Evolutionary conservation across 306 rosid species (phyloP), one percentile per base, ranked within the genome.

Genomic region (Vigna angularis): DNA sequence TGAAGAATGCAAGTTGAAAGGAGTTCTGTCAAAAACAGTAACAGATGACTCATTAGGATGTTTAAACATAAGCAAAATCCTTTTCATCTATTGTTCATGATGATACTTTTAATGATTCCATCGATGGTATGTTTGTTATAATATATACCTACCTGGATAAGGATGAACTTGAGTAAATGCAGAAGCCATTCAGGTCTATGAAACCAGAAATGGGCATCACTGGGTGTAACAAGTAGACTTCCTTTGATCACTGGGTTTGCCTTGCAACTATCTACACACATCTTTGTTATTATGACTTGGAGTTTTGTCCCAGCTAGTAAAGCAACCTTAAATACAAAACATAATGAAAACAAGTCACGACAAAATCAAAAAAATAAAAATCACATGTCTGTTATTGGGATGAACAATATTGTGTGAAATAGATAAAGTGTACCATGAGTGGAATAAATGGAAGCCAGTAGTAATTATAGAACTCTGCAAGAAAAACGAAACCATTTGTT

Each of bases 381-480:
- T 10, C 3, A 26, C 3, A 58, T 8, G 20, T 75, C 44, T 17
- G 40, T 40, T 3, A 59, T 26, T 53, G 48, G 0, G 10, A 48
- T 5, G 6, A 7, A 28, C 3, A 64, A 9, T 18, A 49, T 71
- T 44, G 30, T 59, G 40, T 32, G 72, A 38, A 12, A 70, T 44
- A 10, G 45, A 45, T 58, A 9, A 45, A 73, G 5, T 53, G 9
- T 89, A 91, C 93, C 91, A 80, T 77, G 73, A 91, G 87, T 50
- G 93, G 96, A 69, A 91, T 80, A 80, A 91, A 91, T 18, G 96
- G 91, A 71, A 91, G 91, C 95, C 95, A 90, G 74, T 79, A 90
- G 84, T 88, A 17, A 65, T 82, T 85, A 81, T 88, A 83, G 70
- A 90, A 90, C 82, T 66, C 95, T 90, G 92, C 85, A 86, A 51